Evolutionary conservation across 768 basidiomycete genomes (phyloP).

Genomic region (Antrodiella citrinella): DNA sequence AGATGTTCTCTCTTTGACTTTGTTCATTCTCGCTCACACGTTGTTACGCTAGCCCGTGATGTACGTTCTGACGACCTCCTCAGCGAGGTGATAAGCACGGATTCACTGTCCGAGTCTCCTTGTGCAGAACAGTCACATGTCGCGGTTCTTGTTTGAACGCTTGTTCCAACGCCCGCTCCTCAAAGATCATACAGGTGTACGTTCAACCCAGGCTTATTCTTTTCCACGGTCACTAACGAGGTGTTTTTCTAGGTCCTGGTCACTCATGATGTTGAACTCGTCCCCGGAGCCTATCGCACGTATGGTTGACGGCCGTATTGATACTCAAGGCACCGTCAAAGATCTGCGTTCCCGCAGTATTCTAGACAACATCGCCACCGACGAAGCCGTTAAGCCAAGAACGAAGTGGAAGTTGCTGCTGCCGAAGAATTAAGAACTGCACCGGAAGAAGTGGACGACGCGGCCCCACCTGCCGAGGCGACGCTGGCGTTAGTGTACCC

Average conservation of each 20-base stretch:
- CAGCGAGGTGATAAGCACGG: constrained; percentile 62
- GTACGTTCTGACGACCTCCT: constrained; percentile 72
- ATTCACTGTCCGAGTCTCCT: neutral
- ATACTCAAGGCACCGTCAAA: constrained; percentile 59
- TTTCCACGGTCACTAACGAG: neutral
- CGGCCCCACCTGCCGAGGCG: constrained; percentile 15
- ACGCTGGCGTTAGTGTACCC: constrained; percentile 18
- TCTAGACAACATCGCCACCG: constrained; percentile 52
- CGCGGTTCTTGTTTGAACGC: constrained; percentile 52
- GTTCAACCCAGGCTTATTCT: constrained; percentile 11
- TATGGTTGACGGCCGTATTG: constrained; percentile 77
- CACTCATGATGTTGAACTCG: constrained; percentile 79
- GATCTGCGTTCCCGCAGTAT: constrained; percentile 56
- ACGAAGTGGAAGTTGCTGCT: constrained; percentile 11
- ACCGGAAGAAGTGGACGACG: constrained; percentile 19
- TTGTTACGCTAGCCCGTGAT: constrained; percentile 15
- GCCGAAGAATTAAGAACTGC: constrained; percentile 23
- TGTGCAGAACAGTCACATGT: constrained; percentile 57
- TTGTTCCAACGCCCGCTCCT: constrained; percentile 63
- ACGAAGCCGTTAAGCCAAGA: constrained; percentile 38
- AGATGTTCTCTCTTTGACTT: constrained; percentile 25
- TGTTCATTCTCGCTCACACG: neutral
- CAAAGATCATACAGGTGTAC: constrained; percentile 57
- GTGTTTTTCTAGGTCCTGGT: constrained; percentile 47
- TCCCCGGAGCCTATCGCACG: constrained; percentile 62